Base-by-base conservation (phyloP, 2,329 filamentous ascomycete species). In the Colletotrichum viniferum region DNA sequence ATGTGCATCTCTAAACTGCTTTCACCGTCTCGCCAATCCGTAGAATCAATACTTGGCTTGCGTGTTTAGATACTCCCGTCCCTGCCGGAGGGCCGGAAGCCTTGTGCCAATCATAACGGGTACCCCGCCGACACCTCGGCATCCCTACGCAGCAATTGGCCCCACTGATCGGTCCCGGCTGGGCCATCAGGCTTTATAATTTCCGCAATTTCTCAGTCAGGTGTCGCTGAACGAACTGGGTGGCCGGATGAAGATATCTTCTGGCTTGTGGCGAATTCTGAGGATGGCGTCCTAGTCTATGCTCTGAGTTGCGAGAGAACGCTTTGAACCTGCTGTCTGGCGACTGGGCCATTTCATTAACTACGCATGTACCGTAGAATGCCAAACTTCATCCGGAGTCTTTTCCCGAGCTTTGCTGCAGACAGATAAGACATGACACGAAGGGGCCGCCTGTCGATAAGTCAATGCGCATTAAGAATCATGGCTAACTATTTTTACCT, bases 291-390 rank as follows among this genome's bases (percentile, higher is more conserved):
- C n/a, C 43, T 52, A 13, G 43, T 21, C 2, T 7, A 4, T 21
- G 7, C n/a, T 52, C 43, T 13, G n/a, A 52, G 1, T 13, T 21
- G 0, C n/a, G n/a, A 13, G n/a, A 52, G 0, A 52, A 52, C n/a
- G 10, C 10, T 10, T 21, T 21, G n/a, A 52, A 13, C 10, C 18
- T 48, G 18, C 38, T 48, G 18, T 48, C 9, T 43, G 18, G 38
- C 0, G 18, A 0, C 38, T n/a, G 18, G 38, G 10, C n/a, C 0
- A 10, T 48, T n/a, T 48, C 21, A 0, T 48, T 0, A 4, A 48
- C 9, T 13, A 48, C 1, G 18, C 7, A 12, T 21, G 3, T 21
- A 48, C 18, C 18, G 10, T 48, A 7, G 38, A 0, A 48, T 48
- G 9, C 0, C 10, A 1, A 48, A 21, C 18, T n/a, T 48, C 38